A percentile compares a stretch with the other conserved stretches of the same genome.
phyloP scores from a whole-genome alignment of 1,139 yeast genomes.

The Nakaseomyces glabratus region DNA sequence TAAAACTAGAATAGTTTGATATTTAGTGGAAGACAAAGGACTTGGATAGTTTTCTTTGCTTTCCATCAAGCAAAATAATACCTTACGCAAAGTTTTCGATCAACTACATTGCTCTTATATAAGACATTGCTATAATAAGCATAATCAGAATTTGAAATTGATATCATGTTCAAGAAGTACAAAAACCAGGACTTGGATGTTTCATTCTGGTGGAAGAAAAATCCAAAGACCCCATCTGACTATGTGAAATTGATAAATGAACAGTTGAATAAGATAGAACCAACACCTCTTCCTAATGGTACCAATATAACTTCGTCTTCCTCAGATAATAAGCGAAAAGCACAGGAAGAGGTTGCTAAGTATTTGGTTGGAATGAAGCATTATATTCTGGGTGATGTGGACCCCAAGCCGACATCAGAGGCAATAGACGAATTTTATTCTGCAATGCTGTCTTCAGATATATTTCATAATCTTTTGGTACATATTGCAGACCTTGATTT shows the following conservation, averaged over 20 bases:
- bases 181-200: conserved; percentile 36
- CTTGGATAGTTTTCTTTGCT: too few species aligned
- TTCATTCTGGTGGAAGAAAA: conserved; percentile 87
- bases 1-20: too few species aligned
- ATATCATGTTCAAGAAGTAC: conserved; percentile 25
- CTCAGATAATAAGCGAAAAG: conserved; percentile 44
- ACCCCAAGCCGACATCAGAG: conserved; percentile 63
- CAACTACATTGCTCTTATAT: too few species aligned
- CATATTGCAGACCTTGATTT: conserved; percentile 64
- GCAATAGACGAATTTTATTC: conserved; percentile 48
- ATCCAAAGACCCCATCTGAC: conserved; percentile 87
- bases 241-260: conserved; percentile 69
- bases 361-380: conserved; percentile 58
- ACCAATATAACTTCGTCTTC: conserved; percentile 3
- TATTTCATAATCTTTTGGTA: conserved; percentile 50
- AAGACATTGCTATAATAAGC: too few species aligned
- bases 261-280: conserved; percentile 57
- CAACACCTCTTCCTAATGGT: conserved; percentile 8
- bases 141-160: too few species aligned
- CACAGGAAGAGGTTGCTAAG: conserved; percentile 70
- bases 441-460: conserved; percentile 45
- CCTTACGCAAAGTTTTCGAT: too few species aligned
- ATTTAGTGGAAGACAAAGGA: too few species aligned
- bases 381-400: conserved; percentile 65
- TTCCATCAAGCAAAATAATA: too few species aligned